These are phyloP conservation scores for Crithidia expoeki DNA, from an alignment of 208 protist species.

Conservation along the genomic window DNA sequence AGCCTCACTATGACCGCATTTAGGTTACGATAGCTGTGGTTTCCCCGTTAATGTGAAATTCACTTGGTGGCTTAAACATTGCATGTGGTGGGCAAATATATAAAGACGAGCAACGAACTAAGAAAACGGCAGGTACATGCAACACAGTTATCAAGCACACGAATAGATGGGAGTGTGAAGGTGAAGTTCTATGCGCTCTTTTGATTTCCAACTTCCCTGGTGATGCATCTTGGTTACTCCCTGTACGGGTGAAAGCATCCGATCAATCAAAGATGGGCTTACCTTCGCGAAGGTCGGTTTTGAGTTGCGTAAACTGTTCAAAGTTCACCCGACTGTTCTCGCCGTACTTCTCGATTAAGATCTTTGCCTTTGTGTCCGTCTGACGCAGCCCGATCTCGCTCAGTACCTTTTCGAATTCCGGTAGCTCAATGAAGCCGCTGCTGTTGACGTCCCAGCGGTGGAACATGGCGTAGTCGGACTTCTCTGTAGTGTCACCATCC, in stretches of 20 bases:
- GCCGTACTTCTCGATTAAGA: constrained; percentile 77
- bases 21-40: too few species aligned
- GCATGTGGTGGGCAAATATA: too few species aligned
- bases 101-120: too few species aligned
- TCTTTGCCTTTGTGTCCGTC: constrained; percentile 40
- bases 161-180: background rate
- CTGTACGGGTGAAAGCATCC: too few species aligned
- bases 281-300: constrained; percentile 71
- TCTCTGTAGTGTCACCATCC: constrained; percentile 68
- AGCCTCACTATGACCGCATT: too few species aligned
- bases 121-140: too few species aligned
- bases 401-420: constrained; percentile 68
- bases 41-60: too few species aligned
- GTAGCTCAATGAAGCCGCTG: constrained; percentile 76
- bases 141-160: background rate
- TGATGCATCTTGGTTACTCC: too few species aligned
- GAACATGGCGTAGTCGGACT: constrained; percentile 82
- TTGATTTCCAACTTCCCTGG: too few species aligned
- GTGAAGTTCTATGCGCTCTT: background rate
- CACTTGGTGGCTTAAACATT: too few species aligned
- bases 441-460: constrained; percentile 73
- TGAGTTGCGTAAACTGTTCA: constrained; percentile 76
- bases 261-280: constrained; percentile 70
- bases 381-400: constrained; percentile 57
- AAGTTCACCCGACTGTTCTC: constrained; percentile 61